A percentile compares a stretch with the other conserved stretches of the same genome.
phyloP scores from a whole-genome alignment of 1,139 yeast species.

The Yamadazyma sp. region DNA sequence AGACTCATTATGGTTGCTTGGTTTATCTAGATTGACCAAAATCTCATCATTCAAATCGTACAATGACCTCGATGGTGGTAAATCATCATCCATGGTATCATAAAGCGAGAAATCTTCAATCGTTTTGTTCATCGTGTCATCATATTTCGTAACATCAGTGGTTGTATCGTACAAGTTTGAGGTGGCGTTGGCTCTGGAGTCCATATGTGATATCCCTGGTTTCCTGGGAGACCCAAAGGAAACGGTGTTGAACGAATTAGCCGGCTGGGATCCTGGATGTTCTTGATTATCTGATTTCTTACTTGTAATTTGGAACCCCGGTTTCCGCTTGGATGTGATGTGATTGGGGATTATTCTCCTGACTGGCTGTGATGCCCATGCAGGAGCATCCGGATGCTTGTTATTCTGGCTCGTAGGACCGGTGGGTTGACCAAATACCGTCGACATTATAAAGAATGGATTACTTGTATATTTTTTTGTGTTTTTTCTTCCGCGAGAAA shows the following conservation, averaged over 20 bases:
- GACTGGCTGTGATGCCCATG: slow-evolving; percentile 53
- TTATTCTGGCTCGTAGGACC: slow-evolving; percentile 1
- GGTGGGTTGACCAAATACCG: slow-evolving; percentile 3
- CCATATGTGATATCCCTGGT: slow-evolving; percentile 16
- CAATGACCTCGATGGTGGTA: slow-evolving; percentile 63
- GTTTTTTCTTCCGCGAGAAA: slow-evolving; percentile 1
- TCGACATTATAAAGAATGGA: slow-evolving; percentile 3
- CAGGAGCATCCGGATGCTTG: slow-evolving; percentile 25
- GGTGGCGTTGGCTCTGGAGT: slow-evolving; percentile 17
- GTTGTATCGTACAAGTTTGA: slow-evolving; percentile 24
- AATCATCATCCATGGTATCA: slow-evolving; percentile 41
- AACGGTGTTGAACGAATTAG: slow-evolving; percentile 34
- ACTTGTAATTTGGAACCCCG: slow-evolving; percentile 40
- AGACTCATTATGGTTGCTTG: slow-evolving; percentile 29
- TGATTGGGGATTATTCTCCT: slow-evolving; percentile 62
- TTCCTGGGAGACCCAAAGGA: slow-evolving; percentile 40
- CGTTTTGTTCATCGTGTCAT: slow-evolving; percentile 32
- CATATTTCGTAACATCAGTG: slow-evolving; percentile 26
- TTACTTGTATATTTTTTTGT: background rate
- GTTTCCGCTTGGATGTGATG: slow-evolving; percentile 43
- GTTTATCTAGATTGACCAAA: slow-evolving; percentile 29
- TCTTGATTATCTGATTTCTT: slow-evolving; percentile 16
- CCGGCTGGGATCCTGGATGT: slow-evolving; percentile 12
- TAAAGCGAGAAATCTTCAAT: slow-evolving; percentile 29
- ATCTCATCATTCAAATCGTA: slow-evolving; percentile 54